Percentiles rank a stretch among this genome's conserved stretches.
phyloP scores from a whole-genome alignment of 148 eudicot species.

The Chenopodium suecicum region DNA sequence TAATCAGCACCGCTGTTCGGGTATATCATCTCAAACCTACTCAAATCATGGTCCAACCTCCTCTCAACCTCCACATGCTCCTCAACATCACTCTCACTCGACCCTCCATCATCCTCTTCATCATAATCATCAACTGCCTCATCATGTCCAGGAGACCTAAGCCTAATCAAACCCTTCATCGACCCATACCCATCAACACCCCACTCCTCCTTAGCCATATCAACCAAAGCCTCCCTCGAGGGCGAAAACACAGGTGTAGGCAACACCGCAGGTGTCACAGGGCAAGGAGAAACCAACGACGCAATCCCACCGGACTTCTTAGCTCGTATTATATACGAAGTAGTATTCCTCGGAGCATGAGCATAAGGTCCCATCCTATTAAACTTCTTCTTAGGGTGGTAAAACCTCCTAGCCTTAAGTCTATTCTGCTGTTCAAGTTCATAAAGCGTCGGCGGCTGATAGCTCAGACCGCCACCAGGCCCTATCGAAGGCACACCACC shows the following conservation, averaged over 20 bases:
- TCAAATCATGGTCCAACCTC: slow-evolving; percentile 92
- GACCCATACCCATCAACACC: slow-evolving; percentile 99
- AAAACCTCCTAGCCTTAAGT: slow-evolving; percentile 60
- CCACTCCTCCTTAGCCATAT: slow-evolving; percentile 98
- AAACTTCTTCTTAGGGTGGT: slow-evolving; percentile 56
- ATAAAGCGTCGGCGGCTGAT: slow-evolving; percentile 58
- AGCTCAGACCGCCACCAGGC: slow-evolving; percentile 37
- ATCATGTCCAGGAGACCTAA: slow-evolving; percentile 68
- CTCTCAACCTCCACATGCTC: slow-evolving; percentile 97
- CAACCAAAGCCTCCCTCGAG: slow-evolving; percentile 80
- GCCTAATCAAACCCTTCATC: slow-evolving; percentile 92
- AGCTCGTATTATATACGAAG: slow-evolving; percentile 80
- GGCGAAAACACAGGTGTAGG: slow-evolving; percentile 92
- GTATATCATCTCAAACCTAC: slow-evolving; percentile 90
- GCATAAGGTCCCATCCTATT: slow-evolving; percentile 74
- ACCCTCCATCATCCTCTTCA: slow-evolving; percentile 70
- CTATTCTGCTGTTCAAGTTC: slow-evolving; percentile 84
- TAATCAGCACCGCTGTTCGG: slow-evolving; percentile 52
- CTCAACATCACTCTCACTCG: slow-evolving; percentile 95
- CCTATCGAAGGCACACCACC: slow-evolving; percentile 18
- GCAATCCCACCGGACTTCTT: slow-evolving; percentile 92
- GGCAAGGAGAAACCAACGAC: slow-evolving; percentile 72
- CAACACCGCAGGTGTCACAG: slow-evolving; percentile 82
- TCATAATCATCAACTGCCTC: slow-evolving; percentile 66
- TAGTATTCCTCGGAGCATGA: slow-evolving; percentile 86